Evolutionary conservation across 805 yeast genomes (phyloP), one percentile per base, ranked within the genome.

Genomic region (Schwanniomyces vanrijiae): DNA sequence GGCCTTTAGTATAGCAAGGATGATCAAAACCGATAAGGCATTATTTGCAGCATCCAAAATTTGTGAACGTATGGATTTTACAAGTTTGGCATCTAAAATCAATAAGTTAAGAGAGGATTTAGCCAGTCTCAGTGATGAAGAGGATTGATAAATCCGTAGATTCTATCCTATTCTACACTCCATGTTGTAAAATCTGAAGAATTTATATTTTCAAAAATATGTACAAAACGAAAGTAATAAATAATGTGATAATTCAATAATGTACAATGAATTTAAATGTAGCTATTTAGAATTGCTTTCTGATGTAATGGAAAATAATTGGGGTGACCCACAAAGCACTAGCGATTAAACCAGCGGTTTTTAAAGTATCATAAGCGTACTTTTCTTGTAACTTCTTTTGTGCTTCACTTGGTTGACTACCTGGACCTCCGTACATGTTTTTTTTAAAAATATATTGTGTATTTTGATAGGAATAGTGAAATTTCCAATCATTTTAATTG

Each of bases 21-120:
- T 86, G 58, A 72, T 92, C 55, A 81, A 82, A 55, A 86, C 83
- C 54, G 92, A 87, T 51, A 83, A 86, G 54, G 95, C 96, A 2
- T 69, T 91, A 51, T 77, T 76, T 46, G 97, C 97, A 0, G 96
- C 97, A 1, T 72, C 81, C 11, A 86, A 86, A 65, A 88, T 92
- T 45, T 90, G 96, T 0, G 88, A 88, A 58, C 77, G 96, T 48
- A 65, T 69, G 53, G 71, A 65, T 46, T 70, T 62, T 43, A 47
- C 56, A 13, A 68, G 64, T 34, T 63, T 73, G 48, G 73, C 73
- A 6, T 56, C 51, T 33, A 69, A 69, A 50, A 68, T 73, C 45
- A 66, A 65, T 22, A 62, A 62, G 52, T 59, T 72, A 22, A 59
- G 77, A 48, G 76, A 72, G 45, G 66, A 60, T 4, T 59, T 72